phyloP scores from a whole-genome alignment of 2,329 filamentous ascomycete genomes.

The Macrophomina pseudophaseolina region DNA sequence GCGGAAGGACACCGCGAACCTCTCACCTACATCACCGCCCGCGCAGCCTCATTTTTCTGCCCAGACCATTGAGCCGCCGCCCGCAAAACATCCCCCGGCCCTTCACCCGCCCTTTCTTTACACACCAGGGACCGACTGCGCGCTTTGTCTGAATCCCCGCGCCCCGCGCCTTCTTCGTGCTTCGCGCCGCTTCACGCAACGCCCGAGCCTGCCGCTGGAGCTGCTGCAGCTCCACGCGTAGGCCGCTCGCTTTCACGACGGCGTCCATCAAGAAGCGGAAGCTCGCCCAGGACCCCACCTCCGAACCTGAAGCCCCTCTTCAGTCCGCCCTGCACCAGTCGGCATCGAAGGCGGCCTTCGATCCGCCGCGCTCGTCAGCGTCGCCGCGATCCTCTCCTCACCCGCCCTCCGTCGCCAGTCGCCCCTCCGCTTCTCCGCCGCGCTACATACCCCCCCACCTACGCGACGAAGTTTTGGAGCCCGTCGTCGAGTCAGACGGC shows the following conservation, averaged over 20 bases:
- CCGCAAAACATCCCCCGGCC: constrained; percentile 14
- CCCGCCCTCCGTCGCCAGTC: constrained; percentile 33
- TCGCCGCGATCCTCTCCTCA: constrained; percentile 46
- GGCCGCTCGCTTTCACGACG: constrained; percentile 46
- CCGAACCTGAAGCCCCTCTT: constrained; percentile 28
- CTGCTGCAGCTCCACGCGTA: constrained; percentile 45
- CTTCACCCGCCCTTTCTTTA: background rate
- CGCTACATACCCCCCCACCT: constrained; percentile 63
- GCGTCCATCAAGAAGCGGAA: constrained; percentile 55
- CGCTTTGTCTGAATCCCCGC: background rate
- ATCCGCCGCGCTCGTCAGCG: constrained; percentile 29
- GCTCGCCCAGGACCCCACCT: constrained; percentile 40
- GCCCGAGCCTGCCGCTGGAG: constrained; percentile 42
- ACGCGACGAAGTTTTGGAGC: constrained; percentile 56
- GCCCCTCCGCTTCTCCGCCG: constrained; percentile 44
- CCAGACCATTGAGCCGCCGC: constrained; percentile 21
- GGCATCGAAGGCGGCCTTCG: constrained; percentile 27
- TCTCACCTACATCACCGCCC: constrained; percentile 22
- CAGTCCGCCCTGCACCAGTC: background rate
- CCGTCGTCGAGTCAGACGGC: constrained; percentile 35
- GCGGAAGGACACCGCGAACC: constrained; percentile 5
- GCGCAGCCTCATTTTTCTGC: constrained; percentile 25
- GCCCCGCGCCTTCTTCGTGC: constrained; percentile 10
- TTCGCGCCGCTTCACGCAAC: constrained; percentile 21
- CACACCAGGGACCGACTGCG: background rate